A percentile compares a stretch with the other conserved stretches of the same genome.
phyloP scores from a whole-genome alignment of 768 basidiomycete species.

The Kwoniella heveanensis region DNA sequence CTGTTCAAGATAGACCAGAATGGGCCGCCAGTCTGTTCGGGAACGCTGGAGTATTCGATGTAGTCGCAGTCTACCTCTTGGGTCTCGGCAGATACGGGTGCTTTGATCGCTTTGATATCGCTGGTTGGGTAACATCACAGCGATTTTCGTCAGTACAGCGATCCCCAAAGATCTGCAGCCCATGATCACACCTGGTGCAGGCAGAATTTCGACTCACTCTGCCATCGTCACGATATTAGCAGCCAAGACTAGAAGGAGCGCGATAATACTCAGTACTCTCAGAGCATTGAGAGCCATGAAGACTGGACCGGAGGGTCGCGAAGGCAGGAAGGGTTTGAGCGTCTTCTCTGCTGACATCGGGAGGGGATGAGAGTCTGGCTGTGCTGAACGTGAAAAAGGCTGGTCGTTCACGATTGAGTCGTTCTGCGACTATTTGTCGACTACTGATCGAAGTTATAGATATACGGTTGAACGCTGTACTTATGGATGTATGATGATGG shows the following conservation, averaged over 20 bases:
- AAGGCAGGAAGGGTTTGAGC: constrained; percentile 42
- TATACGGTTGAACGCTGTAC: background rate
- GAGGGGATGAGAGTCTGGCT: background rate
- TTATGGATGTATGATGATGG: background rate
- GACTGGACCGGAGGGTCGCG: constrained; percentile 42
- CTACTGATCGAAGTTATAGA: background rate
- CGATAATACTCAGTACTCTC: constrained; percentile 76
- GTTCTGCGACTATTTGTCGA: background rate
- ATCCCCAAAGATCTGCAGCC: no score
- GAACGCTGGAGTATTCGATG: constrained; percentile 72
- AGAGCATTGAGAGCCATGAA: constrained; percentile 69
- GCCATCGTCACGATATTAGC: constrained; percentile 61
- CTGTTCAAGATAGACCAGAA: constrained; percentile 91
- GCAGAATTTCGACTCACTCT: constrained; percentile 32
- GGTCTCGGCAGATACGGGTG: constrained; percentile 4
- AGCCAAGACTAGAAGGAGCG: constrained; percentile 75
- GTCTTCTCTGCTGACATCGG: constrained; percentile 20
- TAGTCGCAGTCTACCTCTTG: constrained; percentile 67
- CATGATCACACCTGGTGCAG: background rate
- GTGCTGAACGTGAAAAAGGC: no score
- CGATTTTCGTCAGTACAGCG: constrained; percentile 5
- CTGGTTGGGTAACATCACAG: constrained; percentile 22
- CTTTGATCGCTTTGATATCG: constrained; percentile 53
- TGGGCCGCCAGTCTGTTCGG: constrained; percentile 83
- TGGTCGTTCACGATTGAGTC: no score